Evolutionary conservation across 257 asterid species (phyloP).

Genomic region (Forsythia viridissima): DNA sequence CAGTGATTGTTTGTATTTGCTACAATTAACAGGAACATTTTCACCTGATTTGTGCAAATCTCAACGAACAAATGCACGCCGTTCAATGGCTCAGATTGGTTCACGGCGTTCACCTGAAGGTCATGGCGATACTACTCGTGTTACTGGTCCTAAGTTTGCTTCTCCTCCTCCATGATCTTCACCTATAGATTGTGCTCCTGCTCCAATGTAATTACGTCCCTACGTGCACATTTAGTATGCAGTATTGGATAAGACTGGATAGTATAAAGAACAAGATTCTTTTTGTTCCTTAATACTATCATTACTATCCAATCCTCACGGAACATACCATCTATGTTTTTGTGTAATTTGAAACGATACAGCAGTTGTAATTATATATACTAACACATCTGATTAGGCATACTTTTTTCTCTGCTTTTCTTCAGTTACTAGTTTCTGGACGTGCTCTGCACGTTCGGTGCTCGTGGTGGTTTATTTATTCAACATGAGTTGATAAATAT

Average conservation of each 20-base stretch:
- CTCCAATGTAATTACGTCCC: neutral
- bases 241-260: no score
- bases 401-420: no score
- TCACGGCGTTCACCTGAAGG: constrained; percentile 19
- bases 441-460: no score
- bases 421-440: no score
- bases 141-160: neutral
- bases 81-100: constrained; percentile 28
- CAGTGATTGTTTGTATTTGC: neutral
- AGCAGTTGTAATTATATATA: no score
- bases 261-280: no score
- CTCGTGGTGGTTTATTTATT: no score
- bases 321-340: no score
- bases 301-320: neutral
- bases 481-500: no score
- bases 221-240: neutral
- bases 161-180: neutral
- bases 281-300: neutral
- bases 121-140: neutral
- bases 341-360: neutral
- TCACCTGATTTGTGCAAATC: constrained; percentile 26
- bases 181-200: neutral
- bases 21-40: constrained; percentile 26
- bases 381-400: neutral
- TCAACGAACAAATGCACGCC: constrained; percentile 6